A percentile compares a stretch with the other conserved stretches of the same genome.
These are phyloP conservation scores for Candida insectorum DNA, from an alignment of 805 yeast species.

Conservation along the genomic window DNA sequence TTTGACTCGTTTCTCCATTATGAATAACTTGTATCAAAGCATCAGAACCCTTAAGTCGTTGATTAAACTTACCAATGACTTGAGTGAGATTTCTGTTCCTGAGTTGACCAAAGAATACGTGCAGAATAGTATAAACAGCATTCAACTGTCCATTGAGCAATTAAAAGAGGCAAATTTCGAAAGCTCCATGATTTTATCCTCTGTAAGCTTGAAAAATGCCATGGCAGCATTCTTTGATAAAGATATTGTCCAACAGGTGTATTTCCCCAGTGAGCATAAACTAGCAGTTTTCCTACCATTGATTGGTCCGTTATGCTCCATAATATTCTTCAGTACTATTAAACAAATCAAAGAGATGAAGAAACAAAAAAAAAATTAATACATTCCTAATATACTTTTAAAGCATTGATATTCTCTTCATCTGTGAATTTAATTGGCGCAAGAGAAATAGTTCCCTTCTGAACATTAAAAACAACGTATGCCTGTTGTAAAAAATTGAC, in stretches of 20 bases:
- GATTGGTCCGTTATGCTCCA: conserved; percentile 79
- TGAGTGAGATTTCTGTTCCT: conserved; percentile 84
- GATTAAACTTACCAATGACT: conserved; percentile 59
- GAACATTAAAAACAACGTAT: conserved; percentile 63
- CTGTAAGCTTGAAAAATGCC: conserved; percentile 58
- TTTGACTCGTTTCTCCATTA: conserved; percentile 55
- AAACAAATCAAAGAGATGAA: conserved; percentile 22
- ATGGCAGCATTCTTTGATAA: conserved; percentile 85
- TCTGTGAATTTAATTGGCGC: conserved; percentile 31
- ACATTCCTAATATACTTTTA: too few species aligned
- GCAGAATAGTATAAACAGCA: conserved; percentile 41
- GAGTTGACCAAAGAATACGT: conserved; percentile 61
- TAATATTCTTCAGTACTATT: conserved; percentile 50
- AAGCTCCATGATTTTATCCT: conserved; percentile 33
- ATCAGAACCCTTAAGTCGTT: conserved; percentile 72
- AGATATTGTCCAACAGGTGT: conserved; percentile 92
- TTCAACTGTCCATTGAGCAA: conserved; percentile 34
- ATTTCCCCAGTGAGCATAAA: conserved; percentile 94
- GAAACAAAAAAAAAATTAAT: too few species aligned
- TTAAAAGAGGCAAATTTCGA: conserved; percentile 29
- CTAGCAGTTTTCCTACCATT: conserved; percentile 91
- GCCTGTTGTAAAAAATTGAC: conserved; percentile 62
- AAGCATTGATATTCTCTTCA: conserved; percentile 35
- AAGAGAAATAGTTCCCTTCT: conserved; percentile 51
- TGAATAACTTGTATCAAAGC: conserved; percentile 58